These are phyloP conservation scores for Globisporangium rhizosaccharum DNA, from an alignment of 352 stramenopile genomes.

Conservation along the genomic window DNA sequence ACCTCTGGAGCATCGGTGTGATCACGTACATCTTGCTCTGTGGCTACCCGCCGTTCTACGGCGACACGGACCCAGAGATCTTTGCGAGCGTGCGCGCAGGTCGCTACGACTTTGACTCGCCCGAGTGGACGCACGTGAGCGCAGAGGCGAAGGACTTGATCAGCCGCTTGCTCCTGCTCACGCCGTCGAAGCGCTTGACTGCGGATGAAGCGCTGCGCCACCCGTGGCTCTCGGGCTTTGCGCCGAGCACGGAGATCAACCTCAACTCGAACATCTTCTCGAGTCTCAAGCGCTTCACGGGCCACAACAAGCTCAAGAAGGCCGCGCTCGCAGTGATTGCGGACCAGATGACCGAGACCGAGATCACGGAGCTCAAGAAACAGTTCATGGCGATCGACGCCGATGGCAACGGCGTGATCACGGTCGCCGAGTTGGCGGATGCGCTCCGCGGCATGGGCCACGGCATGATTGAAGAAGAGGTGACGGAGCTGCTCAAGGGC, in stretches of 20 bases:
- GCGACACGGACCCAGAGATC: constrained; percentile 90
- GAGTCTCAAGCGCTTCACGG: constrained; percentile 84
- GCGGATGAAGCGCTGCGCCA: constrained; percentile 84
- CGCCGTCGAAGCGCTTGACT: constrained; percentile 89
- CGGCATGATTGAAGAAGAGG: constrained; percentile 86
- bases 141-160: constrained; percentile 94
- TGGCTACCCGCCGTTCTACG: constrained; percentile 95
- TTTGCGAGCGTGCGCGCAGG: constrained; percentile 77
- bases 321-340: constrained; percentile 82
- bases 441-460: constrained; percentile 78
- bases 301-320: constrained; percentile 90
- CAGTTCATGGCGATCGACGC: constrained; percentile 85
- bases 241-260: constrained; percentile 66
- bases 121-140: constrained; percentile 80
- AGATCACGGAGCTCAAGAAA: constrained; percentile 84
- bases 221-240: constrained; percentile 79
- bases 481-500: constrained; percentile 81
- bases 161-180: constrained; percentile 89
- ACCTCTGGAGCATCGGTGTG: constrained; percentile 95
- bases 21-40: constrained; percentile 96
- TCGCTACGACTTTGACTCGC: constrained; percentile 83
- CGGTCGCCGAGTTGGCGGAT: constrained; percentile 80
- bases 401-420: constrained; percentile 88
- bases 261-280: constrained; percentile 83
- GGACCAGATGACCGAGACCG: constrained; percentile 74